Conservation (phyloP, 2,329 filamentous ascomycete species). For the Ceratocystiopsis minuta region DNA sequence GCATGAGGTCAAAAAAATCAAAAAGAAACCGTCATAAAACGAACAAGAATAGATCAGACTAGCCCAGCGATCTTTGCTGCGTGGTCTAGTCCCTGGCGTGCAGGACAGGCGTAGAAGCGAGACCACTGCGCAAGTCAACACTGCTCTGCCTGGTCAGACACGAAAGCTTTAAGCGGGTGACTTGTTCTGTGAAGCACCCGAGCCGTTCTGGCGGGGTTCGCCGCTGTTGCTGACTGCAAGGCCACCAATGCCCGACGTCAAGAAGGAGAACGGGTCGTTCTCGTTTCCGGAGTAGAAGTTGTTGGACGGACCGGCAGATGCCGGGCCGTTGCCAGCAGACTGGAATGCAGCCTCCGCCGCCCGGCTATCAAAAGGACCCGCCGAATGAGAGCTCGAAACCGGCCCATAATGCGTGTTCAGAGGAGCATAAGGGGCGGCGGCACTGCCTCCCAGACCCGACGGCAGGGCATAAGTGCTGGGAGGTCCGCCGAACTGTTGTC, state of each 20-base stretch:
- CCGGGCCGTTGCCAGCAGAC: constrained; percentile 64
- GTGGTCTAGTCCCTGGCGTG: too few species aligned
- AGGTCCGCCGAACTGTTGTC: constrained; percentile 72
- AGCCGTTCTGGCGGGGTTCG: constrained; percentile 45
- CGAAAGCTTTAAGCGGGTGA: constrained; percentile 28
- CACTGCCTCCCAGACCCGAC: constrained; percentile 63
- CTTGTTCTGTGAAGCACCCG: constrained; percentile 37
- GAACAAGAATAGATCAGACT: background rate
- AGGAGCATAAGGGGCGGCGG: constrained; percentile 61
- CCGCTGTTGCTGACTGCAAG: constrained; percentile 48
- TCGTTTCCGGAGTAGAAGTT: constrained; percentile 49
- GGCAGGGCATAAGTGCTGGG: constrained; percentile 81
- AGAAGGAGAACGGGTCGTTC: constrained; percentile 63
- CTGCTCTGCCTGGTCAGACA: too few species aligned
- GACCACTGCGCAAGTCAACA: too few species aligned
- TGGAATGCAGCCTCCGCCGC: constrained; percentile 90
- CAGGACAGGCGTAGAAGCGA: too few species aligned
- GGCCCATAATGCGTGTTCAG: constrained; percentile 70
- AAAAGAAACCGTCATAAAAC: background rate
- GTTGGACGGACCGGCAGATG: constrained; percentile 58
- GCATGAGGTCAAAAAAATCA: constrained; percentile 1
- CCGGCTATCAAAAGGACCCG: constrained; percentile 79
- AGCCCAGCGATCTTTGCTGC: too few species aligned
- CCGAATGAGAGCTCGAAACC: constrained; percentile 60
- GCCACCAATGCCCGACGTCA: constrained; percentile 54